Evolutionary conservation across 805 yeast species (phyloP).

Genomic region (Dipodascus geniculatus): DNA sequence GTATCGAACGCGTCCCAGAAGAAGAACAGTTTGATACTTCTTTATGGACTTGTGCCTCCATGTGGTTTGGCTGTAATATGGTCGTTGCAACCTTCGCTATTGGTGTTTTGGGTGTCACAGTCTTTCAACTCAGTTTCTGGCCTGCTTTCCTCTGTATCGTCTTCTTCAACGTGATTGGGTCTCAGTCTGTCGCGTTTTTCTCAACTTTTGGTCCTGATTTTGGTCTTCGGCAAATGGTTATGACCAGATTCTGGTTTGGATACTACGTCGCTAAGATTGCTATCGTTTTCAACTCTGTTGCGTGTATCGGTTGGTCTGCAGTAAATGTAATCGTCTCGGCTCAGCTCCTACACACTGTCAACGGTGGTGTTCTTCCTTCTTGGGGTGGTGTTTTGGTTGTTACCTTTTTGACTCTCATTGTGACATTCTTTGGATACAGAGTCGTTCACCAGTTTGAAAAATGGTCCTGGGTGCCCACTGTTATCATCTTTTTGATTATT

Average conservation of each 20-base stretch:
- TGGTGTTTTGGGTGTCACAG: constrained; percentile 59
- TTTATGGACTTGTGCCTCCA: constrained; percentile 58
- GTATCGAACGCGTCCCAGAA: constrained; percentile 72
- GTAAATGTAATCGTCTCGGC: constrained; percentile 87
- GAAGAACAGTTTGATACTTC: constrained; percentile 64
- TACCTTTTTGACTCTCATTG: constrained; percentile 49
- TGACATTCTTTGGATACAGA: constrained; percentile 76
- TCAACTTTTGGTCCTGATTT: constrained; percentile 73
- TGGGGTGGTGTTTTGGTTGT: constrained; percentile 85
- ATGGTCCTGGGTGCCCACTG: constrained; percentile 81
- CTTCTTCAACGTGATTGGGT: constrained; percentile 65
- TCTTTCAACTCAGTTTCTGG: constrained; percentile 63
- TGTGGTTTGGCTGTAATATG: constrained; percentile 89
- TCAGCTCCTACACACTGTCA: constrained; percentile 67
- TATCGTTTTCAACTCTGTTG: constrained; percentile 64
- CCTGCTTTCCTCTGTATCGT: constrained; percentile 54
- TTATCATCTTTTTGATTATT: constrained; percentile 60
- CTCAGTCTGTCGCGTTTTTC: constrained; percentile 68
- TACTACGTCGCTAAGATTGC: constrained; percentile 64
- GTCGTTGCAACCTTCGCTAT: constrained; percentile 73
- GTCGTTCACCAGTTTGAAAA: constrained; percentile 74
- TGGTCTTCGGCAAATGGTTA: constrained; percentile 80
- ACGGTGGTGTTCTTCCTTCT: constrained; percentile 56
- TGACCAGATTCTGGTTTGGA: constrained; percentile 71
- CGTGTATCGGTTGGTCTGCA: constrained; percentile 94